phyloP scores from a whole-genome alignment of 805 yeast species.

The Pichia deserticola region DNA sequence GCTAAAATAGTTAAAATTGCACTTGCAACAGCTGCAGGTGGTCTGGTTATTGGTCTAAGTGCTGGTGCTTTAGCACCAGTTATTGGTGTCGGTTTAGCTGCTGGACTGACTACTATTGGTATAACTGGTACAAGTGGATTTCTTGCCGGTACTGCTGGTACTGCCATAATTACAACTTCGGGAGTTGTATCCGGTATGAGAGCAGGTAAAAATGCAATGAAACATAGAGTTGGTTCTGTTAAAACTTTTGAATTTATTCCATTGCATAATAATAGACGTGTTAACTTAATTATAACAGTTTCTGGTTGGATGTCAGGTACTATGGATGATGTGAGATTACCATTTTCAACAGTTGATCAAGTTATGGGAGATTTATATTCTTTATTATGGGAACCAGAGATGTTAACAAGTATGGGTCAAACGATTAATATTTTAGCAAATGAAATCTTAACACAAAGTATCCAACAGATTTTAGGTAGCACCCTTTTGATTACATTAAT shows the following conservation, averaged over 20 bases:
- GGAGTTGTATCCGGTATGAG: slow-evolving; percentile 88
- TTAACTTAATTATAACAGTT: slow-evolving; percentile 80
- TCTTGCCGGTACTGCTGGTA: slow-evolving; percentile 94
- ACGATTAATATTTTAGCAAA: slow-evolving; percentile 90
- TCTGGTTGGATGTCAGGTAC: slow-evolving; percentile 98
- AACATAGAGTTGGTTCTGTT: slow-evolving; percentile 82
- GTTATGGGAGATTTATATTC: slow-evolving; percentile 95
- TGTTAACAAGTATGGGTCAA: slow-evolving; percentile 93
- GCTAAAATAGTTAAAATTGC: slow-evolving; percentile 83
- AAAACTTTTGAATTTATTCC: slow-evolving; percentile 92
- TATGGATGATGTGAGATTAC: slow-evolving; percentile 91
- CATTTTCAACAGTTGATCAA: slow-evolving; percentile 95
- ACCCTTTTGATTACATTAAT: slow-evolving; percentile 83
- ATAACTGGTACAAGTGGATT: slow-evolving; percentile 90
- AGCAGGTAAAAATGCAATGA: slow-evolving; percentile 82
- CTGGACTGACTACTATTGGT: slow-evolving; percentile 92
- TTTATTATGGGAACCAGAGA: slow-evolving; percentile 95
- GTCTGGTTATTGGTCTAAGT: slow-evolving; percentile 85
- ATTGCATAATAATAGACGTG: slow-evolving; percentile 80
- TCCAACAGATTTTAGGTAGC: slow-evolving; percentile 91
- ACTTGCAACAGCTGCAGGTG: slow-evolving; percentile 93
- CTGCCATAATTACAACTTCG: slow-evolving; percentile 86
- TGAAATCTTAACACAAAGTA: slow-evolving; percentile 85
- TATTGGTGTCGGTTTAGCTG: slow-evolving; percentile 97
- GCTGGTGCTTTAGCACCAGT: slow-evolving; percentile 97